Evolutionary conservation across 2,329 filamentous ascomycete species (phyloP).

Genomic region (Fusarium veterinarium): DNA sequence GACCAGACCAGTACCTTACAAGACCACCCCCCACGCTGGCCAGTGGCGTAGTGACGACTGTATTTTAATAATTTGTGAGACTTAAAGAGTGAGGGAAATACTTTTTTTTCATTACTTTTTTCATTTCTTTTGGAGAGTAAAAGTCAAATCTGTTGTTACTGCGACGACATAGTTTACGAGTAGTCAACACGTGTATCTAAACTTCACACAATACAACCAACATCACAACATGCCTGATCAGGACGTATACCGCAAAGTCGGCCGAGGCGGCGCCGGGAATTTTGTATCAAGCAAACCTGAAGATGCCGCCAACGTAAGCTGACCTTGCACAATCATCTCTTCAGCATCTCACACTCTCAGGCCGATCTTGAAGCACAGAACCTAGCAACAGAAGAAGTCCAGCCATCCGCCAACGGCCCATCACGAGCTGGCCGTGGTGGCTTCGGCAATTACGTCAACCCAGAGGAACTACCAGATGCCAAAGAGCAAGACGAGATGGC

Average conservation of each 20-base stretch:
- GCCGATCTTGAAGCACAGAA: conserved; percentile 56
- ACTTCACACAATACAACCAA: background rate
- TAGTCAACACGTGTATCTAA: background rate
- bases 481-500: conserved; percentile 51
- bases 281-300: conserved; percentile 66
- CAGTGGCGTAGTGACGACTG: conserved; percentile 25
- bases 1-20: background rate
- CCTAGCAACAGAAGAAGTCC: conserved; percentile 35
- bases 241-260: conserved; percentile 63
- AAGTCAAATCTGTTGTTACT: background rate
- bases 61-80: conserved; percentile 8
- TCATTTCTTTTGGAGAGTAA: background rate
- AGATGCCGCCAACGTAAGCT: conserved; percentile 52
- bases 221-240: conserved; percentile 40
- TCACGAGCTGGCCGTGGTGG: conserved; percentile 68
- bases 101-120: background rate
- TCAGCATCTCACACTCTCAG: background rate
- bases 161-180: background rate
- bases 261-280: conserved; percentile 74
- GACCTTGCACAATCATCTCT: background rate
- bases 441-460: conserved; percentile 68
- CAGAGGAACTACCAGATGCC: conserved; percentile 48
- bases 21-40: conserved; percentile 26
- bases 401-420: conserved; percentile 47
- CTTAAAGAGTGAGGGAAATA: conserved; percentile 1